phyloP scores from a whole-genome alignment of 2,329 filamentous ascomycete genomes.

The Phaeoacremonium minimum region DNA sequence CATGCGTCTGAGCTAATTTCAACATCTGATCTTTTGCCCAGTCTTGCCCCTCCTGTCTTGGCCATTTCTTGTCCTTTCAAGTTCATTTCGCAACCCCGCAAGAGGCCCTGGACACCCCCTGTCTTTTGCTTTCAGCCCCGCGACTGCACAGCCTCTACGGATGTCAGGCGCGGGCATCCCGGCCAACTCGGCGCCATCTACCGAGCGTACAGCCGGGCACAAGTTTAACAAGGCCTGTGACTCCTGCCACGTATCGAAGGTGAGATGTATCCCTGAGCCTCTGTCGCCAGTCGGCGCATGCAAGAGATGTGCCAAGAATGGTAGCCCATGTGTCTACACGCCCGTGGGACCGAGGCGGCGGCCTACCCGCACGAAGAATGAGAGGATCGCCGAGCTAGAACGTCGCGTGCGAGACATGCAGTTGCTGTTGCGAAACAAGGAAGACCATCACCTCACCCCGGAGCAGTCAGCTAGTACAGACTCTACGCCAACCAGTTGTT shows the following conservation, averaged over 20 bases:
- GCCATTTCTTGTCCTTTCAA: no score
- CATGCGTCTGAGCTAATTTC: no score
- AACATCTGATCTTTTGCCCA: no score
- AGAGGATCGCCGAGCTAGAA: conserved; percentile 10
- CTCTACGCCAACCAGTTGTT: neutral
- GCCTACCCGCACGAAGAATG: conserved; percentile 9
- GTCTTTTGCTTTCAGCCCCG: no score
- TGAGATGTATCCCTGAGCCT: conserved; percentile 7
- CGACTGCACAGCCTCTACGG: no score
- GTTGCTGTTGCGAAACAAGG: conserved; percentile 7
- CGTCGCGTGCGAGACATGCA: conserved; percentile 9
- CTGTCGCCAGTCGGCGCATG: conserved; percentile 7
- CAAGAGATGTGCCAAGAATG: conserved; percentile 9
- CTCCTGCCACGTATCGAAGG: conserved; percentile 9
- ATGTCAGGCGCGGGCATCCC: neutral
- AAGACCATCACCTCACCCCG: conserved; percentile 1
- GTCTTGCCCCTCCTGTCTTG: no score
- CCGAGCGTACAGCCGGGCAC: neutral
- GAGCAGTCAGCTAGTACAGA: neutral
- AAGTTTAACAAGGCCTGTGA: conserved; percentile 10
- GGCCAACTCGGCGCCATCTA: neutral
- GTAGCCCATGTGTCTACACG: conserved; percentile 7
- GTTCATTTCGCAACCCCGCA: no score
- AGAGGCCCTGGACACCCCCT: no score
- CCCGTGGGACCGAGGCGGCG: conserved; percentile 8